phyloP scores from a whole-genome alignment of 371 early-diverging fungal genomes.

The Mucor irregularis region DNA sequence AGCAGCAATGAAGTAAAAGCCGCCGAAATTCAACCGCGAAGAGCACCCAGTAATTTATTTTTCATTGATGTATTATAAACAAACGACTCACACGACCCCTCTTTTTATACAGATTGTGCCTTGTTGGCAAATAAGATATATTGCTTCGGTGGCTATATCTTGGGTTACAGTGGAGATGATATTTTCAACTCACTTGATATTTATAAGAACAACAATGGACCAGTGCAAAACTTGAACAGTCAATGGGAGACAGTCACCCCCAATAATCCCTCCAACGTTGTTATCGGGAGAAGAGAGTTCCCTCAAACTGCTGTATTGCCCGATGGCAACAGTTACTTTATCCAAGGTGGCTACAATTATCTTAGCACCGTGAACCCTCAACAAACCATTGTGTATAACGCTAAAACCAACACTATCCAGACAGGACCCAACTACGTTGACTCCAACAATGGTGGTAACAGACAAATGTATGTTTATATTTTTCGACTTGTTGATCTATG shows the following conservation, averaged over 20 bases:
- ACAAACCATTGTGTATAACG: slow-evolving; percentile 2
- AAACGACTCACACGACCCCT: too few species aligned
- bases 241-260: neutral
- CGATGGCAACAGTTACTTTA: neutral
- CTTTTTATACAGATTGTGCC: slow-evolving; percentile 6
- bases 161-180: neutral
- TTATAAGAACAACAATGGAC: neutral
- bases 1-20: too few species aligned
- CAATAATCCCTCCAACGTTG: neutral
- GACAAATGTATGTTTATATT: neutral
- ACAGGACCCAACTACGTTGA: neutral
- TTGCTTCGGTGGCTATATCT: slow-evolving; percentile 1
- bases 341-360: slow-evolving; percentile 7
- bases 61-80: too few species aligned
- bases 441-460: neutral
- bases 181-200: neutral
- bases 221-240: neutral
- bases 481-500: neutral
- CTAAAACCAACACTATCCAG: neutral
- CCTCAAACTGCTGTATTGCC: neutral
- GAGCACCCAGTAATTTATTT: too few species aligned
- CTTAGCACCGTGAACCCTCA: neutral
- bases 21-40: too few species aligned
- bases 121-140: neutral
- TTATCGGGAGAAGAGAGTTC: neutral